Evolutionary conservation across 1,139 yeast species (phyloP), one percentile per base, ranked within the genome.

Genomic region (Suhomyces yuchorum): DNA sequence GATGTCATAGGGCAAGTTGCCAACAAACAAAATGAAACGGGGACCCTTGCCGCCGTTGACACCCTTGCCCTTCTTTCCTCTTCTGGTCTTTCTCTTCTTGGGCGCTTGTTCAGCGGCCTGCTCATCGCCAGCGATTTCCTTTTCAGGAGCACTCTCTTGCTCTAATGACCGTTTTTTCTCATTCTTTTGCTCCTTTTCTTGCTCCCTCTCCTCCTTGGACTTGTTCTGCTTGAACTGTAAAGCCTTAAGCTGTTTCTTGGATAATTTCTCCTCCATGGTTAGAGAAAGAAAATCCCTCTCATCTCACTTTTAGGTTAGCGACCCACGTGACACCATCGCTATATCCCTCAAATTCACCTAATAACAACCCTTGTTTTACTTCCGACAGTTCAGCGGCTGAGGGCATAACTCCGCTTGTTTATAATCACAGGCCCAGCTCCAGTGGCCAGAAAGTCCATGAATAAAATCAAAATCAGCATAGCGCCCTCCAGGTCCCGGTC

Each of bases 11-110:
- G 98, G 96, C 51, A 93, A 73, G 60, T 92, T 91, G 11, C 99
- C 99, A n/a, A 91, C 91, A 67, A 93, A 93, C 37, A 93, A 68
- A 46, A 93, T 80, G 60, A 87, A 91, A 58, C 96, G 71, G 35
- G 90, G 88, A 0, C 86, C 86, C 45, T 67, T 70, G 11, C 79
- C 78, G 15, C 67, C 70, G 51, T 75, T 73, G 4, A 66, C 69
- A 14, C 80, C 82, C 68, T 75, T 81, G 20, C 87, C 87, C 54
- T 82, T 84, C 66, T 84, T 84, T 19, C 92, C 91, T 69, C 92
- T 74, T 70, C 93, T 80, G 4, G 92, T 86, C 65, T 85, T 85
- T 54, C 92, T 73, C 63, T 85, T 86, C 71, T 85, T 85, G 57
- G 73, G 74, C 4, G 68, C 67, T n/a, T 71, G 73, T 46, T 63